Evolutionary conservation across 208 protist species (phyloP), one percentile per base, ranked within the genome.

Genomic region (Trypanosoma lewisi): DNA sequence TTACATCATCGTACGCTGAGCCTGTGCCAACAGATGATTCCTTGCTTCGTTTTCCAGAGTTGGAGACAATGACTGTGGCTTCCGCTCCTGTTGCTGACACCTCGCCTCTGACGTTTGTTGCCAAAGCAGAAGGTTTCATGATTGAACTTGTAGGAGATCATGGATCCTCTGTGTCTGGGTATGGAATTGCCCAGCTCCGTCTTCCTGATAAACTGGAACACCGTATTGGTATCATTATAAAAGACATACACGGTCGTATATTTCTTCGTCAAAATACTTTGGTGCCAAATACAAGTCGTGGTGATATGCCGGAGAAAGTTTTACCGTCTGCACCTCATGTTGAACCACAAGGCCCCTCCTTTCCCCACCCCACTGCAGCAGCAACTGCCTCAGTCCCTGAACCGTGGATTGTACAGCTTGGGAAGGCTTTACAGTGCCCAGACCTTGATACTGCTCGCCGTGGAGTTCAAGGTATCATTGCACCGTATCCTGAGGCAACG

Each of bases 81-180:
- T n/a, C n/a, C 2, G 28, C 66, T 33, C 25, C 45, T 39, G 27
- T 62, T 27, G 47, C 17, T 0, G 42, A 50, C 47, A 7, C 33
- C 7, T 16, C 45, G 30, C 39, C 48, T 49, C 78, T 73, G 17
- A 54, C 59, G 31, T 91, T 85, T 58, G 75, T 78, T 12, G 81
- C 67, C 5, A 73, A 66, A 9, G 69, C 69, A 17, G 61, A 75
- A 9, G 75, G 73, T 33, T 89, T 81, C 65, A 61, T 37, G 31
- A 68, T 93, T 41, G 73, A 88, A 67, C 66, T 93, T 12, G 72
- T 67, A 37, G 77, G 70, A 21, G 81, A 89, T 49, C 70, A 80
- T 61, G 81, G 83, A 47, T 77, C 72, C 19, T 78, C 73, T 8
- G 77, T 61, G 12, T 67, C 66, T 6, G 81, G 83, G 19, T 63